These are phyloP conservation scores for Gynandropsis gynandra DNA, from an alignment of 345 rosid species.

Conservation along the genomic window DNA sequence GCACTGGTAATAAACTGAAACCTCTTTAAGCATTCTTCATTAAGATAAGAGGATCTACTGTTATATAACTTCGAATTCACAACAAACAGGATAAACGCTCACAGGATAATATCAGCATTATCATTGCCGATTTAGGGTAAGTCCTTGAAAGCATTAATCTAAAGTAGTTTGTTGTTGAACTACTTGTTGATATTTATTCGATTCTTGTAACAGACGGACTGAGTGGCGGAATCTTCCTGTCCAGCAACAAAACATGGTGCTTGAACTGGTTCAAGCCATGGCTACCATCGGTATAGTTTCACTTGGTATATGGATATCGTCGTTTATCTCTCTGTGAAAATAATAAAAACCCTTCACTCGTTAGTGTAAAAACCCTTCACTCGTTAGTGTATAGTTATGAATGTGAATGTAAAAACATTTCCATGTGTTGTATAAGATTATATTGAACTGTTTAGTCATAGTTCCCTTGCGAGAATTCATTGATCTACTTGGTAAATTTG, in stretches of 20 bases:
- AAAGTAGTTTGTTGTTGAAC: too few relatives aligned
- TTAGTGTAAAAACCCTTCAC: slow-evolving; percentile 8
- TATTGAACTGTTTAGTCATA: slow-evolving; percentile 14
- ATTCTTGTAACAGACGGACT: slow-evolving; percentile 35
- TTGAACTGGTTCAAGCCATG: slow-evolving; percentile 66
- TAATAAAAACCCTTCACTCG: too few relatives aligned
- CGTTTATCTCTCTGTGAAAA: slow-evolving; percentile 39
- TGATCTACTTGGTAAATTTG: too few relatives aligned
- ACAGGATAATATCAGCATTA: slow-evolving; percentile 70
- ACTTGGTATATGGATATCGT: slow-evolving; percentile 75
- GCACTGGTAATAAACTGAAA: slow-evolving; percentile 51
- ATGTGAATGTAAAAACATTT: too few relatives aligned
- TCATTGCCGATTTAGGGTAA: slow-evolving; percentile 85
- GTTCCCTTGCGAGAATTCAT: too few relatives aligned
- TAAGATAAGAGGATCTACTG: slow-evolving; percentile 16
- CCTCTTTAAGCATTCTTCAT: neutral
- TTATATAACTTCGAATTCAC: neutral
- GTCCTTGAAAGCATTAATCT: slow-evolving; percentile 6
- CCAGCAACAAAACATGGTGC: slow-evolving; percentile 42
- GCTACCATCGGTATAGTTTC: slow-evolving; percentile 69
- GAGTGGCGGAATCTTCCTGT: slow-evolving; percentile 69
- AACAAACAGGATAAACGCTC: slow-evolving; percentile 58
- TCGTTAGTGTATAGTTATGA: slow-evolving; percentile 21
- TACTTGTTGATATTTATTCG: neutral
- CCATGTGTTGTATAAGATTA: slow-evolving; percentile 18